Percentiles rank a stretch among this genome's conserved stretches.
These are phyloP conservation scores for Magnaporthales sp. DNA, from an alignment of 2,329 filamentous ascomycete species.

Conservation along the genomic window DNA sequence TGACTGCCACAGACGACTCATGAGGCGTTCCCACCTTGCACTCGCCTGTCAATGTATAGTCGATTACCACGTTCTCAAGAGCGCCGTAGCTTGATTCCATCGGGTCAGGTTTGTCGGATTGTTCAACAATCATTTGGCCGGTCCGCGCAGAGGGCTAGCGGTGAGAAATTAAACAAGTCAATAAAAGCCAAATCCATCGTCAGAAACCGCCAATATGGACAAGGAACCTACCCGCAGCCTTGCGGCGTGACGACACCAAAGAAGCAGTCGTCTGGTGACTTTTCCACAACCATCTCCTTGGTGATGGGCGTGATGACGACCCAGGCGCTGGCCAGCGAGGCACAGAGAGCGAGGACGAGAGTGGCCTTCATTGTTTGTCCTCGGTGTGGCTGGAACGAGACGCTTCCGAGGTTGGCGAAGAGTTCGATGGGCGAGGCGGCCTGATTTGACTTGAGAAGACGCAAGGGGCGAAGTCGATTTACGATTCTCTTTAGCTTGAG, in stretches of 20 bases:
- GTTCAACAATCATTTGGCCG: neutral
- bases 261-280: slow-evolving; percentile 40
- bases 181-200: neutral
- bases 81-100: neutral
- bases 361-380: slow-evolving; percentile 29
- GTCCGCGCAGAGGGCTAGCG: neutral
- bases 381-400: neutral
- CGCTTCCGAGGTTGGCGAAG: neutral
- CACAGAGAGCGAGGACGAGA: slow-evolving; percentile 30
- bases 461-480: neutral
- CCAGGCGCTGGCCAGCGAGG: slow-evolving; percentile 39
- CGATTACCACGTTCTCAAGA: neutral
- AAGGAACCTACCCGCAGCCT: slow-evolving; percentile 44
- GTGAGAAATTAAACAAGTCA: neutral
- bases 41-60: neutral
- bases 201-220: neutral
- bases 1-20: neutral
- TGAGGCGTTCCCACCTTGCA: neutral
- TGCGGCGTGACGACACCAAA: slow-evolving; percentile 46
- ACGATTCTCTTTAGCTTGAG: neutral
- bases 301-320: slow-evolving; percentile 47
- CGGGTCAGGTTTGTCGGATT: neutral
- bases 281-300: slow-evolving; percentile 41
- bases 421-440: neutral
- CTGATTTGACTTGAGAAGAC: neutral